Conservation (phyloP, 345 rosid species). For the Gossypium raimondii region DNA sequence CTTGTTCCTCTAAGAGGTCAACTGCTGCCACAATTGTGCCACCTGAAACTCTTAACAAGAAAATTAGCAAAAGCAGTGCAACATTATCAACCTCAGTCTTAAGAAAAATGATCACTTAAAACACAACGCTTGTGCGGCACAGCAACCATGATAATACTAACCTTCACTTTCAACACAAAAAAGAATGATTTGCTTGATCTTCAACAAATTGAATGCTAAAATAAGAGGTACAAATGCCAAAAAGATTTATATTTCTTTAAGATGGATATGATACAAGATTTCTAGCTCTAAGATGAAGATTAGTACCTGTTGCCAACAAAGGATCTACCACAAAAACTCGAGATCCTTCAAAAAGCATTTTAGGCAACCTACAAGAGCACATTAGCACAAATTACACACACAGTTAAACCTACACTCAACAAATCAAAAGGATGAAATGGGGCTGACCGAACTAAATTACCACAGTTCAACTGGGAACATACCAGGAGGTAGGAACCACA, state of each 20-base stretch:
- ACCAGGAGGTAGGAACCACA: neutral
- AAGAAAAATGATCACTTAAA: neutral
- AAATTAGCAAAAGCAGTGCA: neutral
- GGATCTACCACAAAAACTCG: constrained; percentile 87
- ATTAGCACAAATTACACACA: neutral
- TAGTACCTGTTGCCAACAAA: constrained; percentile 82
- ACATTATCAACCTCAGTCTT: neutral
- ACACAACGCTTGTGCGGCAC: neutral
- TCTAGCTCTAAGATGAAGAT: neutral
- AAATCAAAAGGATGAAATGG: no score
- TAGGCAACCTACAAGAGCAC: constrained; percentile 63
- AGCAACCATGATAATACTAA: neutral
- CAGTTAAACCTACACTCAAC: neutral
- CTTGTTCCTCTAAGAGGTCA: constrained; percentile 57
- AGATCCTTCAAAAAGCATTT: constrained; percentile 52
- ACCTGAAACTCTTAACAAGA: constrained; percentile 40
- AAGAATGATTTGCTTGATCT: neutral
- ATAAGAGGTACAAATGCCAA: neutral
- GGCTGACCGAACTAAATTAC: no score
- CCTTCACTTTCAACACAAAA: neutral
- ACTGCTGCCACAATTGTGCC: constrained; percentile 84
- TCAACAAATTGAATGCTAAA: neutral
- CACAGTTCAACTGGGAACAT: neutral
- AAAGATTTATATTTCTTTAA: neutral
- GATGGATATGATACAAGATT: neutral